Percentiles rank a stretch among this genome's conserved stretches.
These are phyloP conservation scores for Botrytis porri DNA, from an alignment of 2,329 filamentous ascomycete species.

Conservation along the genomic window DNA sequence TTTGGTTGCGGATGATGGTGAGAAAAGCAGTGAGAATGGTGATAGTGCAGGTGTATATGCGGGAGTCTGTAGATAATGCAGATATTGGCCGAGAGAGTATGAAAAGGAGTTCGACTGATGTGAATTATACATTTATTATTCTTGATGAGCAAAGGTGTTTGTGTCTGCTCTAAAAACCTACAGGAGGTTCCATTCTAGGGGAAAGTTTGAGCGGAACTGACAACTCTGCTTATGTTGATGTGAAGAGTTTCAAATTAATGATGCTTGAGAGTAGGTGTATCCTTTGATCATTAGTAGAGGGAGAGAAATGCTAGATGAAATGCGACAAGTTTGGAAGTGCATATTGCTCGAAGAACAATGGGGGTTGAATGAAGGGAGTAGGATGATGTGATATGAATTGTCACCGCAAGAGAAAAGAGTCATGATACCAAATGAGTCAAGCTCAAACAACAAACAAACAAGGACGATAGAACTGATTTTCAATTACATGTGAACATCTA, in stretches of 20 bases:
- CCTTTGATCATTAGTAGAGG: neutral
- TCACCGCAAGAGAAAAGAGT: neutral
- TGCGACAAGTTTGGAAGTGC: fast-evolving
- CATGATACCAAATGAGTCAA: neutral
- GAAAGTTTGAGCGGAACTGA: neutral
- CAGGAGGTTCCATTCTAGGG: neutral
- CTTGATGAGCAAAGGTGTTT: neutral
- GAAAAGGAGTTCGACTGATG: neutral
- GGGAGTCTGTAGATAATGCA: neutral
- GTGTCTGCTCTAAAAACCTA: neutral
- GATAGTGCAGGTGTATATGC: neutral
- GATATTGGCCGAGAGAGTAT: neutral
- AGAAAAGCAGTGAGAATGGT: neutral
- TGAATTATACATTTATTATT: too few relatives aligned
- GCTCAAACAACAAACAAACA: neutral
- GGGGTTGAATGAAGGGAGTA: neutral
- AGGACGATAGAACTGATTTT: neutral
- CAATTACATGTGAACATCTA: neutral
- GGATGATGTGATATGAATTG: neutral
- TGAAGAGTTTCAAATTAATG: neutral
- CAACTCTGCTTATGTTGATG: neutral
- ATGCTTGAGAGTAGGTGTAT: neutral
- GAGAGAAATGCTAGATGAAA: fast-evolving
- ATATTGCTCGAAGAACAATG: neutral
- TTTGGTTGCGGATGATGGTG: neutral